Percentiles rank a stretch among this genome's conserved stretches.
These are phyloP conservation scores for Talaromyces marneffei DNA, from an alignment of 2,329 filamentous ascomycete species.

Conservation along the genomic window DNA sequence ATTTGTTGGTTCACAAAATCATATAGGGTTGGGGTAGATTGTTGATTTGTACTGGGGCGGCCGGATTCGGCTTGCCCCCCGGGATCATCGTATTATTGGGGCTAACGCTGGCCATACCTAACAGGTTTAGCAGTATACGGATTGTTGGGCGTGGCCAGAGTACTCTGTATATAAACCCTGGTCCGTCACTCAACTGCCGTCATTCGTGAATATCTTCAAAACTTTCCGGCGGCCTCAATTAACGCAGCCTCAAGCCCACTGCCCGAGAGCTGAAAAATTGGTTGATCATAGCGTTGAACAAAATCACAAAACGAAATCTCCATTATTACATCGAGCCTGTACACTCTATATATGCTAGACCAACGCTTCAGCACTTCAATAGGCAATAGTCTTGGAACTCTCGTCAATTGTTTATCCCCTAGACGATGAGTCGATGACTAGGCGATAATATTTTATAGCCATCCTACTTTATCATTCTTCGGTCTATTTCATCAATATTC, in stretches of 20 bases:
- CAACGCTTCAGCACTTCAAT: background rate
- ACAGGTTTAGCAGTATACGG: background rate
- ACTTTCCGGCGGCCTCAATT: background rate
- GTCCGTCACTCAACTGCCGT: background rate
- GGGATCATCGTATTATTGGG: background rate
- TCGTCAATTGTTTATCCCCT: background rate
- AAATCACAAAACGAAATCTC: background rate
- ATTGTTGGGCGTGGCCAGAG: background rate
- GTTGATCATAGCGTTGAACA: background rate
- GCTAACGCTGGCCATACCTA: background rate
- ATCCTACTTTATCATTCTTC: background rate
- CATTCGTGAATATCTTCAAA: background rate
- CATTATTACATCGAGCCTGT: background rate
- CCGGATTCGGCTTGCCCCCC: background rate
- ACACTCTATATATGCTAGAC: background rate
- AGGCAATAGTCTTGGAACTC: background rate
- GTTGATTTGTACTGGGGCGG: slow-evolving; percentile 2
- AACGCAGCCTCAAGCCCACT: background rate
- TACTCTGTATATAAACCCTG: background rate
- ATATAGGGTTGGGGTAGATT: no score
- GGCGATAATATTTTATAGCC: background rate
- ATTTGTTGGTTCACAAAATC: no score
- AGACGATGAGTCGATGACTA: background rate
- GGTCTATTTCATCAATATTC: background rate
- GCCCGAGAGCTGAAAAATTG: background rate